These are phyloP conservation scores for Pseudozyma hubeiensis DNA, from an alignment of 1,284 basidiomycete genomes.

Conservation along the genomic window DNA sequence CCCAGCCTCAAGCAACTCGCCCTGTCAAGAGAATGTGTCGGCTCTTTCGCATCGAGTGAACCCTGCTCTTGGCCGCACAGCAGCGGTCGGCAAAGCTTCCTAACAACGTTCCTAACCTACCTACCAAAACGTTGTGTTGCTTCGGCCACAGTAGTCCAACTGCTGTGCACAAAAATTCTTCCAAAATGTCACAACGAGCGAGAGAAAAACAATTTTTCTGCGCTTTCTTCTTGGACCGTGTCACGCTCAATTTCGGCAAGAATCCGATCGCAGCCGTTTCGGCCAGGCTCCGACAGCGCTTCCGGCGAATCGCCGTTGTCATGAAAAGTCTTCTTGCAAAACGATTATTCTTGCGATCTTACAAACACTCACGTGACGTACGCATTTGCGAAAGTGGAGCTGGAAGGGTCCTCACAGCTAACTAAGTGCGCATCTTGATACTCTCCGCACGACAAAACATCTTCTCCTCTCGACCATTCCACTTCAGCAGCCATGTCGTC, in stretches of 20 bases:
- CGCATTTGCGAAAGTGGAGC: conserved; percentile 9
- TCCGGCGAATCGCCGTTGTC: conserved; percentile 4
- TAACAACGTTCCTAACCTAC: not conserved
- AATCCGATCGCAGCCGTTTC: conserved; percentile 15
- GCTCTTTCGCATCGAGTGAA: not conserved
- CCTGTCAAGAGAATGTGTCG: not conserved
- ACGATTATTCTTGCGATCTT: not conserved
- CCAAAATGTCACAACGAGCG: conserved; percentile 10
- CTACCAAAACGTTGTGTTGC: not conserved
- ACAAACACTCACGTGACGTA: not conserved
- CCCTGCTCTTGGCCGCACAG: not conserved
- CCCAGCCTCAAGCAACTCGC: too few relatives aligned
- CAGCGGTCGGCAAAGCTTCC: not conserved
- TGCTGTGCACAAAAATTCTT: conserved; percentile 34
- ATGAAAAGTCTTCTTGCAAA: not conserved
- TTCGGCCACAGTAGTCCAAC: too few relatives aligned
- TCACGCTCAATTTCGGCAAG: conserved; percentile 17
- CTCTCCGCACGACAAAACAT: not conserved
- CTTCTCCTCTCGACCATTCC: not conserved
- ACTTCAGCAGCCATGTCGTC: conserved; percentile 15
- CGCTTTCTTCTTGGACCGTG: conserved; percentile 22
- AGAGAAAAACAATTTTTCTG: conserved; percentile 6
- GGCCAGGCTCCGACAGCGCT: not conserved
- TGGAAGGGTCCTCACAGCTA: conserved; percentile 1
- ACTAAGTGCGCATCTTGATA: not conserved